Conservation (phyloP, 192 early-diverging fungal species). For the Backusella tuberculispora region DNA sequence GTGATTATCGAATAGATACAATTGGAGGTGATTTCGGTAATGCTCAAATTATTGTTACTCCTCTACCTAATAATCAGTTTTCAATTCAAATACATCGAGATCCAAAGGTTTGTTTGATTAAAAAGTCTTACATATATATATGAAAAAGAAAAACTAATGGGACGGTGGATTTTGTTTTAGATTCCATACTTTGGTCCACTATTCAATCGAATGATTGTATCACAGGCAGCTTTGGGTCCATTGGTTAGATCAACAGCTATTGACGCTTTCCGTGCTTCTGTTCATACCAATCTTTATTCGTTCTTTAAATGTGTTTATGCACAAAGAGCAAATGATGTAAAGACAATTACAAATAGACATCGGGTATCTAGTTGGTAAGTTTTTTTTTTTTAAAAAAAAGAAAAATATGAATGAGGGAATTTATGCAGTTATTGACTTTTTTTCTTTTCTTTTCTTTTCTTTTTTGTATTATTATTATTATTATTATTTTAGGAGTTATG, state of each 20-base stretch:
- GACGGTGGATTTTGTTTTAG: conserved; percentile 17
- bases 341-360: conserved; percentile 59
- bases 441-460: too few relatives aligned
- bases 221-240: conserved; percentile 69
- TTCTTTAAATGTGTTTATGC: conserved; percentile 63
- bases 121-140: neutral
- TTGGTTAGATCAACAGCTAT: conserved; percentile 85
- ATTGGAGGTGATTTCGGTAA: conserved; percentile 99
- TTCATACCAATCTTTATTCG: conserved; percentile 39
- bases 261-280: conserved; percentile 62
- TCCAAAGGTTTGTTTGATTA: conserved; percentile 36
- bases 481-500: conserved; percentile 30
- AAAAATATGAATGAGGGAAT: neutral
- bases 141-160: neutral
- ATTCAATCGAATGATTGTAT: conserved; percentile 77
- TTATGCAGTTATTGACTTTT: too few relatives aligned
- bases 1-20: conserved; percentile 85
- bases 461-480: neutral
- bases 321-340: conserved; percentile 60
- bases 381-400: neutral
- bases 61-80: conserved; percentile 68
- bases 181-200: conserved; percentile 89
- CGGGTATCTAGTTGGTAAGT: conserved; percentile 55
- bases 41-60: conserved; percentile 89
- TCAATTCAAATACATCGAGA: conserved; percentile 65